Evolutionary conservation across 306 rosid genomes (phyloP), one percentile per base, ranked within the genome.

Genomic region (Calophaca sinica): DNA sequence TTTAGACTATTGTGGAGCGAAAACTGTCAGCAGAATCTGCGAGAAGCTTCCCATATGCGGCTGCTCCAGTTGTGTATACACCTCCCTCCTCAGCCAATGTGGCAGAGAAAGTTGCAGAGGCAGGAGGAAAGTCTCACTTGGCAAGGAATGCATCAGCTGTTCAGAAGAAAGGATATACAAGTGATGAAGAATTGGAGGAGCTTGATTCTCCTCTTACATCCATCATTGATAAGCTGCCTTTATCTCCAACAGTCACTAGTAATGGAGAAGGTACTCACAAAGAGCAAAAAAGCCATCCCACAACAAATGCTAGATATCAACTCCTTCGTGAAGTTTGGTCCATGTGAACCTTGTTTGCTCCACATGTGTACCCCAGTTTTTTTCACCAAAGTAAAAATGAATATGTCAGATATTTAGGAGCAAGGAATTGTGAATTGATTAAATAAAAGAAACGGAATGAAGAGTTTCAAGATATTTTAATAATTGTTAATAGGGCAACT

Each of bases 271-370:
- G 77, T 36, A 82, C 68, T 54, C 83, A 79, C 53, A 74, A 73
- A 48, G 90, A 77, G 36, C 87, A 62, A 71, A 39, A 70, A 3
- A 72, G 71, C 14, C 70, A 41, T 64, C 35, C 58, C n/a, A 36
- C 77, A 55, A 73, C 75, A 72, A 91, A 85, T 85, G 85, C 78
- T 35, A 87, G 99, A 89, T 94, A 94, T 74, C 85, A 90, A 65
- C 97, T 94, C 73, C 96, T 94, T 35, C 92, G 87, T n/a, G 96
- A 94, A 79, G 96, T 90, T 59, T 92, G 99, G 99, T 88, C 93
- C 52, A 39, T 42, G 62, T 88, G 82, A 89, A 66, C 52, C 48
- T 61, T 75, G 63, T 50, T 62, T 75, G 54, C 7, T 75, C 9
- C 72, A 26, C 46, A 60, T 81, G 62, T 77, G 55, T 67, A 57